Percentiles rank a stretch among this genome's conserved stretches.
These are phyloP conservation scores for Xylaria grammica DNA, from an alignment of 495 filamentous ascomycete species.

Conservation along the genomic window DNA sequence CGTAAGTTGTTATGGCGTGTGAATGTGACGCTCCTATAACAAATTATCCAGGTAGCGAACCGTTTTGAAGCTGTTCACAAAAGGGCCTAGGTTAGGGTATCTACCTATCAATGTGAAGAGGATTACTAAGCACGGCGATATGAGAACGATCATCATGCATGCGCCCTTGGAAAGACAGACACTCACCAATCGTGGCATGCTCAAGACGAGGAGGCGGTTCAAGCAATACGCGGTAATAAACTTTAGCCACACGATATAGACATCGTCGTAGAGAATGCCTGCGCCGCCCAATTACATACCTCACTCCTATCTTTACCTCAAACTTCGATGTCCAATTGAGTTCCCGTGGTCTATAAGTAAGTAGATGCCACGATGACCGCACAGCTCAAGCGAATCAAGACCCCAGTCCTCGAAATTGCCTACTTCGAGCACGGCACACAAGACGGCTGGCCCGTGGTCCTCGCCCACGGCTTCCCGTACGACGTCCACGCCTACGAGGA, in stretches of 20 bases:
- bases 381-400: constrained; percentile 8
- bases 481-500: constrained; percentile 31
- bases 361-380: not conserved
- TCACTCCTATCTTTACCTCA: not conserved
- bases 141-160: no score
- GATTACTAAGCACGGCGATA: constrained; percentile 11
- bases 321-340: not conserved
- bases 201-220: not conserved
- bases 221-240: not conserved
- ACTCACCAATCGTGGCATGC: not conserved
- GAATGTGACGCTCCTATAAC: no score
- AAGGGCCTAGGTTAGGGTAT: no score
- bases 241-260: not conserved
- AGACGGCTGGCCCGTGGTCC: constrained; percentile 21
- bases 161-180: constrained; percentile 18
- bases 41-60: no score
- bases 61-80: no score
- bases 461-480: constrained; percentile 35
- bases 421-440: constrained; percentile 21
- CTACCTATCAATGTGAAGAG: no score
- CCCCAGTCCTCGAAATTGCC: constrained; percentile 17
- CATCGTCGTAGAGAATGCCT: not conserved
- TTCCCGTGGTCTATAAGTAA: not conserved
- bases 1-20: no score
- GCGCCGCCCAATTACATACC: no score